Base-by-base conservation (phyloP, 2,329 filamentous ascomycete genomes). In the Venturia effusa region DNA sequence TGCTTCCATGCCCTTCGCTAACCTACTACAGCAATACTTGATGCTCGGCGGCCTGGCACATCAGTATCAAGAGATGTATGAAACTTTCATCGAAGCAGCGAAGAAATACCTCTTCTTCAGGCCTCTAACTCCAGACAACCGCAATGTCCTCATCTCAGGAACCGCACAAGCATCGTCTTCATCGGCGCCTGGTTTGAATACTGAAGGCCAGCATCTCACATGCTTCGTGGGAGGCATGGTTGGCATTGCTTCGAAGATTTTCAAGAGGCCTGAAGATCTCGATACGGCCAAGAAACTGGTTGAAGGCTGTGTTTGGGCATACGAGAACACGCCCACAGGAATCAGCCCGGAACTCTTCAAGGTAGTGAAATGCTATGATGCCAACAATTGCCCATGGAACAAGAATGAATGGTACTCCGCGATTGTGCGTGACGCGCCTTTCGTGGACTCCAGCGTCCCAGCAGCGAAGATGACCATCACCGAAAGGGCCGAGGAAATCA, bases 101-200 rank as follows among this genome's bases (percentile, higher is more conserved):
- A 88, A 88, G 68, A 81, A 90, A 67, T 82, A 89, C 73, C 80
- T 96, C 11, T 83, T 96, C 64, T 96, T 85, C 75, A 83, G 88
- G 5, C 91, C 92, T 0, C 88, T 94, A 84, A 82, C 85, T 24
- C 82, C 85, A 7, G 78, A 81, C 7, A 79, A 83, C 62, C 83
- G 83, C 61, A 84, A 93, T 66, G 83, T 94, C n/a, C 80, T 94
- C 2, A 85, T 94, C 66, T 84, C 89, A 0, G 88, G 88, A 30
- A 85, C 85, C 6, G 71, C 70, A 4, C 67, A 72, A 1, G 70
- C 70, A 2, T 77, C 72, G 59, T 80, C 81, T 11, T 22, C 34
- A 4, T 72, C 69, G 1, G 79, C 79, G 2, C 65, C 75, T 61
- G 74, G 71, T 8, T 71, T 79, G 15, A 73, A 76, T 17, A 70